A percentile compares a stretch with the other conserved stretches of the same genome.
Evolutionary conservation across 2,329 filamentous ascomycete species (phyloP).

Genomic region (Verticillium klebahnii): DNA sequence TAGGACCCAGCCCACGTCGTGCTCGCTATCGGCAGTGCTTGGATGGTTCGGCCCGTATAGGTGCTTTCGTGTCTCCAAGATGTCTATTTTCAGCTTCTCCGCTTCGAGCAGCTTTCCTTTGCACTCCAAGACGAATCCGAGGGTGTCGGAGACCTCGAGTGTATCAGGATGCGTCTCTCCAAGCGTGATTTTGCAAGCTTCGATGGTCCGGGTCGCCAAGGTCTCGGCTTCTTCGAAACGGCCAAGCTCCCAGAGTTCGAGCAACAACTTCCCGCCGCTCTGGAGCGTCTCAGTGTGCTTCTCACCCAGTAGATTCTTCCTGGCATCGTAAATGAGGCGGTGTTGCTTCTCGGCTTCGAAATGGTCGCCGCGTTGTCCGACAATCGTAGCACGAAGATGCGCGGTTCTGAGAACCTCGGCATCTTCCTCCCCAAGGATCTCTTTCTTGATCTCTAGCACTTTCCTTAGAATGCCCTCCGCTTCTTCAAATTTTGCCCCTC

Average conservation of each 20-base stretch:
- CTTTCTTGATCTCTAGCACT: background rate
- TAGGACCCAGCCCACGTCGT: background rate
- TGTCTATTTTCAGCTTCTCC: background rate
- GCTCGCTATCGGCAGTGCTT: background rate
- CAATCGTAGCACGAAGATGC: background rate
- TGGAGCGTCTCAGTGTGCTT: background rate
- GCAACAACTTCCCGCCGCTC: background rate
- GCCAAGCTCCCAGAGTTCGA: background rate
- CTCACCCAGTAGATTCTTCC: background rate
- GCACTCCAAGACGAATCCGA: background rate
- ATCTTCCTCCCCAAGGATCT: background rate
- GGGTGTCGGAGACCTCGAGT: background rate
- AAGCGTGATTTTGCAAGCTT: background rate
- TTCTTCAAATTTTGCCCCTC: background rate
- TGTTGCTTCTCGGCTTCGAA: background rate
- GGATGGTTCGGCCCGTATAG: constrained; percentile 1
- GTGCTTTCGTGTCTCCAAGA: background rate
- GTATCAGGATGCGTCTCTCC: constrained; percentile 1
- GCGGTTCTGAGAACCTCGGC: background rate
- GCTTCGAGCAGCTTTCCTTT: background rate
- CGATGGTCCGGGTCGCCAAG: background rate
- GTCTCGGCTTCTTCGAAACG: background rate
- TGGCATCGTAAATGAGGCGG: background rate
- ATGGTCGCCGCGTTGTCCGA: background rate
- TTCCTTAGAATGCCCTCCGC: background rate